These are phyloP conservation scores for Circinella minor DNA, from an alignment of 371 early-diverging fungal genomes.

Conservation along the genomic window DNA sequence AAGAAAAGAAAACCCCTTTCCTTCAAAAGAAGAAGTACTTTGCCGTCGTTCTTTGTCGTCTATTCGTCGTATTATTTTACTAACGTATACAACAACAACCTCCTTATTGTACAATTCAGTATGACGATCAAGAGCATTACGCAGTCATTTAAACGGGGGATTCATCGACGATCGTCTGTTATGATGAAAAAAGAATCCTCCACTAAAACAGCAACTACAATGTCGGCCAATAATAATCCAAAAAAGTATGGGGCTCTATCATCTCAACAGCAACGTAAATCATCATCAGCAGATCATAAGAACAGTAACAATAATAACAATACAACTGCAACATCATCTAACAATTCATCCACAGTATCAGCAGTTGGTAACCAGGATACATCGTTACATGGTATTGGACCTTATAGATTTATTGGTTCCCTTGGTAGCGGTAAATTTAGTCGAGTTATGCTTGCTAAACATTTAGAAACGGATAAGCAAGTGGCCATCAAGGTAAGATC, in stretches of 20 bases:
- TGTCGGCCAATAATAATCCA: slow-evolving; percentile 3
- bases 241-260: not conserved
- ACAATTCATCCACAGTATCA: slow-evolving; percentile 11
- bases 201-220: not conserved
- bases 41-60: not conserved
- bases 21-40: not conserved
- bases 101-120: not conserved
- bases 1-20: not conserved
- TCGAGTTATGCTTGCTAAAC: slow-evolving; percentile 84
- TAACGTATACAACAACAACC: too few relatives aligned
- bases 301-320: slow-evolving; percentile 1
- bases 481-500: slow-evolving; percentile 60
- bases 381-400: slow-evolving; percentile 65
- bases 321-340: slow-evolving; percentile 7
- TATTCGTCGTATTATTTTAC: not conserved
- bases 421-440: slow-evolving; percentile 92
- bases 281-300: not conserved
- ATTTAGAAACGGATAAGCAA: slow-evolving; percentile 66
- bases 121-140: slow-evolving; percentile 21
- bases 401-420: slow-evolving; percentile 78
- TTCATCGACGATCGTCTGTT: slow-evolving; percentile 1
- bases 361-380: slow-evolving; percentile 62
- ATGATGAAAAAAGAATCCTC: not conserved
- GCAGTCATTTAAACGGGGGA: slow-evolving; percentile 23
- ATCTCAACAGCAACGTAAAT: not conserved